A percentile compares a stretch with the other conserved stretches of the same genome.
Conservation (phyloP, 139 green algal species). For the Tetradesmus obliquus region DNA sequence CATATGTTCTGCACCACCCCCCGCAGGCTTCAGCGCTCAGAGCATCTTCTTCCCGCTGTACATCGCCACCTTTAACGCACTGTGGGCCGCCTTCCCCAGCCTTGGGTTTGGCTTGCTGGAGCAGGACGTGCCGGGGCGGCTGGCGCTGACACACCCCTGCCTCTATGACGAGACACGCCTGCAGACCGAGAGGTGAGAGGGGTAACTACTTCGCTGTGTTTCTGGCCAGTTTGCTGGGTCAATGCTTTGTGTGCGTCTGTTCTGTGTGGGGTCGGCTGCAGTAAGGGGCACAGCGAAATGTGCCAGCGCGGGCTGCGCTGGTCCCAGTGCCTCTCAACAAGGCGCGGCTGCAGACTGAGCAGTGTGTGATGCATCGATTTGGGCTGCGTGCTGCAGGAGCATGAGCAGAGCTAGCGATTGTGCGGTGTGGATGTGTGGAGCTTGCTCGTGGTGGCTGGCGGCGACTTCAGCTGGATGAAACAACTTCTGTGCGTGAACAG, state of each 20-base stretch:
- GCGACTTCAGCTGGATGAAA: too few species aligned
- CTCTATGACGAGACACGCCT: conserved; percentile 61
- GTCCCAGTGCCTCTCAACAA: conserved; percentile 58
- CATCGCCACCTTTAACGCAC: conserved; percentile 65
- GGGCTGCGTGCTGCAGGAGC: too few species aligned
- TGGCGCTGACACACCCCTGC: conserved; percentile 48
- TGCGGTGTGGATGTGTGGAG: too few species aligned
- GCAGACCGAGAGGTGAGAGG: conserved; percentile 6
- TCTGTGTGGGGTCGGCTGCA: conserved; percentile 75
- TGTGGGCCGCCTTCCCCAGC: conserved; percentile 79
- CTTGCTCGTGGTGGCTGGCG: conserved; percentile 69
- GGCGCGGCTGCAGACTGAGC: conserved; percentile 41
- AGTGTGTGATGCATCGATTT: background rate
- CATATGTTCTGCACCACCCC: background rate
- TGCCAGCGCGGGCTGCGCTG: conserved; percentile 35
- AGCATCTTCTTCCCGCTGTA: conserved; percentile 48
- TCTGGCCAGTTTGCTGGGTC: background rate
- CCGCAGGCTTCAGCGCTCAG: conserved; percentile 64
- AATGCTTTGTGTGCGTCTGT: conserved; percentile 34
- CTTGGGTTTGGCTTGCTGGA: conserved; percentile 82
- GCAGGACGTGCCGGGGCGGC: conserved; percentile 48
- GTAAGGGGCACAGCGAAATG: conserved; percentile 31
- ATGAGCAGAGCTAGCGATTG: too few species aligned
- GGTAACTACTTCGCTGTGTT: too few species aligned
- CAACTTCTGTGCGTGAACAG: too few species aligned